phyloP scores from a whole-genome alignment of 2,329 filamentous ascomycete species.

The Tolypocladium guangdongense region DNA sequence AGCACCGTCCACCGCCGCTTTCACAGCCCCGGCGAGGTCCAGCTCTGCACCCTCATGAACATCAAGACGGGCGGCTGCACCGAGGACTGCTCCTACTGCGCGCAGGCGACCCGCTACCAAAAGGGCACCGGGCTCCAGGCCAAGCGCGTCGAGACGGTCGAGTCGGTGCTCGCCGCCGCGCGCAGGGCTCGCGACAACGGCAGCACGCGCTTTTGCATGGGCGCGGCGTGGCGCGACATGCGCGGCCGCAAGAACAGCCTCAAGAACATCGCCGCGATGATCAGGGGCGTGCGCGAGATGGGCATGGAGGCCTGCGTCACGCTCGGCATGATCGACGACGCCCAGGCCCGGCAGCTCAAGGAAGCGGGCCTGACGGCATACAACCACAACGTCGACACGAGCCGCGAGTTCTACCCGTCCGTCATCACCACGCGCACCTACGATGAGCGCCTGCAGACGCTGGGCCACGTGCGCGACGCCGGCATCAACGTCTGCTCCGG shows the following conservation, averaged over 20 bases:
- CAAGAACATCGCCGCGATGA: conserved; percentile 78
- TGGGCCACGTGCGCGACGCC: conserved; percentile 70
- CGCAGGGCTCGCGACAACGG: conserved; percentile 70
- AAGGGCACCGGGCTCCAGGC: conserved; percentile 70
- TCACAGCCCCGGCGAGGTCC: conserved; percentile 72
- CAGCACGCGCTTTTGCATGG: conserved; percentile 90
- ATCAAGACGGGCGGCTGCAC: conserved; percentile 91
- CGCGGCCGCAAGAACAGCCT: conserved; percentile 75
- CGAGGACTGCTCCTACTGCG: conserved; percentile 89
- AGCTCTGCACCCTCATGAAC: conserved; percentile 92
- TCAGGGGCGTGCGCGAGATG: conserved; percentile 66
- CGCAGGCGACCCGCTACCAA: conserved; percentile 72
- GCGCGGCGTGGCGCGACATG: conserved; percentile 91
- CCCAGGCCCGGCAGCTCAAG: conserved; percentile 73
- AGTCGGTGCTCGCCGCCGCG: conserved; percentile 70
- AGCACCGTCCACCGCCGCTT: conserved; percentile 71
- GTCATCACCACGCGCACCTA: conserved; percentile 81
- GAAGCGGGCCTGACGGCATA: conserved; percentile 80
- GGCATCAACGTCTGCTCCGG: conserved; percentile 87
- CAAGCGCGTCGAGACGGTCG: conserved; percentile 67
- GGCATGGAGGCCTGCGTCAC: conserved; percentile 93
- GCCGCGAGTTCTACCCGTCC: conserved; percentile 75
- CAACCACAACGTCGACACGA: conserved; percentile 91
- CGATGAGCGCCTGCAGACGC: conserved; percentile 73
- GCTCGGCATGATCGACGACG: conserved; percentile 77